These are phyloP conservation scores for Trametes maxima DNA, from an alignment of 768 basidiomycete genomes.

Conservation along the genomic window DNA sequence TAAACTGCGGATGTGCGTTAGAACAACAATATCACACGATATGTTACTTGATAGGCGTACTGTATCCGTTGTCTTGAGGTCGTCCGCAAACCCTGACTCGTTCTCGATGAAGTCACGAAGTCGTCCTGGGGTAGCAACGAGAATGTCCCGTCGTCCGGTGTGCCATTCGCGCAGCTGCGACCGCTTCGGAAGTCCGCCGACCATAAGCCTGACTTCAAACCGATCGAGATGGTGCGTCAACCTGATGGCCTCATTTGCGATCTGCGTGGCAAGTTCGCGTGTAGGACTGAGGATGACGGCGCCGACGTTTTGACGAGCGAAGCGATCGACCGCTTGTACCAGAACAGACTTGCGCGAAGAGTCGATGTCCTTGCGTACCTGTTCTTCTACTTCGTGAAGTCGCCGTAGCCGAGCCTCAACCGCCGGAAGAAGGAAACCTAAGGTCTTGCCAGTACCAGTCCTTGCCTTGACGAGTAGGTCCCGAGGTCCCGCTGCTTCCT, in stretches of 20 bases:
- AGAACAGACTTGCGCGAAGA: slow-evolving; percentile 31
- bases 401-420: slow-evolving; percentile 72
- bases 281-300: slow-evolving; percentile 87
- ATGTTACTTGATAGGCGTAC: slow-evolving; percentile 42
- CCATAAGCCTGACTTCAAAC: slow-evolving; percentile 72
- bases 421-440: slow-evolving; percentile 86
- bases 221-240: slow-evolving; percentile 61
- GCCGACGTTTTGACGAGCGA: slow-evolving; percentile 57
- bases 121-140: slow-evolving; percentile 91
- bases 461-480: slow-evolving; percentile 87
- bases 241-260: slow-evolving; percentile 78
- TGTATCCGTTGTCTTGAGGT: slow-evolving; percentile 56
- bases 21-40: not conserved
- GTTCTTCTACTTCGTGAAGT: slow-evolving; percentile 48
- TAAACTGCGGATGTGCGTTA: slow-evolving; percentile 50
- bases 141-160: slow-evolving; percentile 68
- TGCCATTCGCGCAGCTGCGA: slow-evolving; percentile 71
- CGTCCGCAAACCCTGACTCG: slow-evolving; percentile 55
- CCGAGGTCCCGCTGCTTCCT: slow-evolving; percentile 35
- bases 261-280: slow-evolving; percentile 87
- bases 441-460: slow-evolving; percentile 89
- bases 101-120: slow-evolving; percentile 70
- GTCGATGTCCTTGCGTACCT: slow-evolving; percentile 47
- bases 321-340: slow-evolving; percentile 37
- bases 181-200: slow-evolving; percentile 72